phyloP scores from a whole-genome alignment of 2,329 filamentous ascomycete species.

The Aspergillus sp. region DNA sequence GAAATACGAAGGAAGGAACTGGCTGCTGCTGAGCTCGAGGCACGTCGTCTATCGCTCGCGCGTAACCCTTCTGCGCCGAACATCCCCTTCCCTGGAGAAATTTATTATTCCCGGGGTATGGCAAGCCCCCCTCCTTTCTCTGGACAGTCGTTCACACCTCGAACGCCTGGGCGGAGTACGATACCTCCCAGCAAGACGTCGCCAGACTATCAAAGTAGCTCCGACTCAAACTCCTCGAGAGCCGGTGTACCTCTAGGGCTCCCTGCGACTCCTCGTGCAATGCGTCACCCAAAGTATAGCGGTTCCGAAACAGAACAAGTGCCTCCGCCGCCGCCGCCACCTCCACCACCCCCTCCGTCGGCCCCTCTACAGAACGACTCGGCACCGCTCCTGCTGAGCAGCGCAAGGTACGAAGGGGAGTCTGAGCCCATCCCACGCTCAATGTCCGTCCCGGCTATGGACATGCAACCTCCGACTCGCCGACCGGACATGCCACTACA shows the following conservation, averaged over 20 bases:
- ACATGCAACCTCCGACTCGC: slow-evolving; percentile 22
- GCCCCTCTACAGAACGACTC: slow-evolving; percentile 55
- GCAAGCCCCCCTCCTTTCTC: slow-evolving; percentile 47
- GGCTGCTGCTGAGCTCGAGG: slow-evolving; percentile 82
- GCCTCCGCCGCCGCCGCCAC: slow-evolving; percentile 6
- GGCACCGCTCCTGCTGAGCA: slow-evolving; percentile 36
- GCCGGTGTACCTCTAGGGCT: slow-evolving; percentile 65
- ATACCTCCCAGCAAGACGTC: slow-evolving; percentile 38
- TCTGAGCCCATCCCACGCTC: slow-evolving; percentile 37
- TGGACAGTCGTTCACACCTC: slow-evolving; percentile 32
- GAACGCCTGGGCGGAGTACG: slow-evolving; percentile 31
- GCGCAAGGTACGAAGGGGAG: slow-evolving; percentile 39
- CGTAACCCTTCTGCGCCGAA: slow-evolving; percentile 75
- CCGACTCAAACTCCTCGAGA: slow-evolving; percentile 42
- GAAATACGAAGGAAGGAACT: slow-evolving; percentile 70
- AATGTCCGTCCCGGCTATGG: slow-evolving; percentile 40
- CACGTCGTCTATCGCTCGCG: slow-evolving; percentile 79
- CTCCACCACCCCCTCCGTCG: slow-evolving; percentile 5
- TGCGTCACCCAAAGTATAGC: slow-evolving; percentile 72
- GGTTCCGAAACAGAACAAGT: slow-evolving; percentile 51
- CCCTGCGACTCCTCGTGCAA: slow-evolving; percentile 88
- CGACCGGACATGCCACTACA: slow-evolving; percentile 39
- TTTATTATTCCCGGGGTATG: slow-evolving; percentile 42
- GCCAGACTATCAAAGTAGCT: slow-evolving; percentile 39
- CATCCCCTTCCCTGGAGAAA: slow-evolving; percentile 71